Base-by-base conservation (phyloP, 2,329 filamentous ascomycete genomes). In the Alternaria hordeiaustralica region DNA sequence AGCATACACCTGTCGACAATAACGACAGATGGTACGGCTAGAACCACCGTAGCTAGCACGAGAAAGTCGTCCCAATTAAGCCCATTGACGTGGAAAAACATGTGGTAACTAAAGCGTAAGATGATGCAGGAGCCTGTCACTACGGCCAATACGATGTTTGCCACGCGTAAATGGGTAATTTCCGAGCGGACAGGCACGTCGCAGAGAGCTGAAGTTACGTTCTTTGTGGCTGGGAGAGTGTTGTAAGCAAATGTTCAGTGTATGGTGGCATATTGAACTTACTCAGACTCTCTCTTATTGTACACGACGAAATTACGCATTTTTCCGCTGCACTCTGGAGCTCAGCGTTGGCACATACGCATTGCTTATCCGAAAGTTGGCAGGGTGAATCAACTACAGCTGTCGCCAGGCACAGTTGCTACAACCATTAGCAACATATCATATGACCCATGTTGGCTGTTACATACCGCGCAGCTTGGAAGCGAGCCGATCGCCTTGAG, bases 131-230 rank as follows among this genome's bases (percentile, higher is more conserved):
- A 10, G 1, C 79, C 55, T 21, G 79, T 76, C 3, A 81, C 46
- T 5, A 75, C 69, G 3, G 71, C 72, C n/a, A 79, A 72, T 4
- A 64, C 67, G 4, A 79, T 65, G 21, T 75, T 78, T 5, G 73
- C 57, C 21, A 72, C 66, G 3, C 73, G 76, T 10, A 80, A 73
- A 7, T 68, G 30, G 6, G 66, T 66, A 3, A 69, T 75, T 36
- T 74, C 71, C 60, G 81, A 73, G 7, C 80, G 73, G 5, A 80
- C 53, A 1, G 79, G 77, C 7, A 71, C 74, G 11, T 71, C 69
- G 55, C 82, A 83, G 12, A 72, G 65, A 8, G 77, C 75, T 9
- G 68, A 59, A 0, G 81, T 82, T 47, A 77, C 70, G 65, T 82
- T 82, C 67, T 82, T 80, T 2, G 78, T 79, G 11, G 71, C 77